Base-by-base conservation (phyloP, 495 filamentous ascomycete genomes). In the Evansstolkia leycettana region DNA sequence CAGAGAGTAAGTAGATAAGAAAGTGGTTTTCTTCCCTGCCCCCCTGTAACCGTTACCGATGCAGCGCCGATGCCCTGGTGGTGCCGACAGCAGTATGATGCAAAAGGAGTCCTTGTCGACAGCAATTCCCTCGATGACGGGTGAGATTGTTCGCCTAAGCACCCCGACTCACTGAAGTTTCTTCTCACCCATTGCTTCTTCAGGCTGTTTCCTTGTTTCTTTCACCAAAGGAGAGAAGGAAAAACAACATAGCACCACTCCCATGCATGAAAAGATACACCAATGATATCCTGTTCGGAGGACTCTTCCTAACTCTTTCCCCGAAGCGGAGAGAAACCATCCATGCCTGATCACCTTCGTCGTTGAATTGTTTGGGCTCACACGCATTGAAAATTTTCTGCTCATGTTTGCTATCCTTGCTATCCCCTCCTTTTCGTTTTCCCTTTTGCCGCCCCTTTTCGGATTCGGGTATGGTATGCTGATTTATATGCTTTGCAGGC, bases 1-100 rank as follows among this genome's bases (percentile, higher is more conserved):
- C 65, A 80, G 92, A 94, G 90, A 96, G 90, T 98, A 94, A 95
- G 90, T 96, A 64, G 51, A 60, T 49, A 49, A 57, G 52, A 66
- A 62, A 67, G 62, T 56, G 60, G 81, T 85, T 83, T 70, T 73
- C 80, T 78, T 72, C 76, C 73, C 67, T 44, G n/a, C n/a, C n/a
- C n/a, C 41, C 51, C 50, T 51, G 50, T 54, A 47, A 50, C 51
- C 40, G 40, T 49, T 54, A 65, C 49, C 54, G 50, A 58, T 42
- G 46, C 58, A 65, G 61, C 57, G 46, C 53, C 43, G 51, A 54
- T 41, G 40, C 46, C 41, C 38, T 54, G 47, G 38, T 55, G 51
- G 48, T 51, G 46, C 41, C 50, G 50, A n/a, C 50, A 50, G 37
- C 43, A 38, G 45, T 51, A 40, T 49, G 45, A 42, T 60, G 53